Evolutionary conservation across 768 basidiomycete species (phyloP), one percentile per base, ranked within the genome.

Genomic region (Mrakia hoshinonis): DNA sequence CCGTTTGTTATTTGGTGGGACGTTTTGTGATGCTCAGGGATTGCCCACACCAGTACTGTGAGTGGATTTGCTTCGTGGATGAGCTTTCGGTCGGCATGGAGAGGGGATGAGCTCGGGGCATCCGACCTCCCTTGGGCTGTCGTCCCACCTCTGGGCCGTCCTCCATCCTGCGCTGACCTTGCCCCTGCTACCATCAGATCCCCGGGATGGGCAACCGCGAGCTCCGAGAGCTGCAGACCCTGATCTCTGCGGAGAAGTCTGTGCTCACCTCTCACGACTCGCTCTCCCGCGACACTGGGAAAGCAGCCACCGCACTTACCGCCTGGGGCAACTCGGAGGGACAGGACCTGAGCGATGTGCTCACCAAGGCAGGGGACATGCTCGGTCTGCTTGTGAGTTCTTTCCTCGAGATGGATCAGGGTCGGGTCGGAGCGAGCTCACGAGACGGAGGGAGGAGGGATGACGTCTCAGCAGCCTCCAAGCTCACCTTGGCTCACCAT

Each of bases 241-340:
- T 95, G 74, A 97, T 97, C 69, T 88, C 86, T 2, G 85, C 89
- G 0, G 92, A 96, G 80, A 97, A 97, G 81, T 81, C 84, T 9
- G 87, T 94, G 10, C 82, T 94, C 38, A 80, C 83, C 15, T 36
- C 18, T 38, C 11, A 51, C 38, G 34, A 29, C 1, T 29, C 39
- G 2, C 47, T 48, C 36, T 31, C 48, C 0, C 24, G 24, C 5
- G 55, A 46, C 26, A 49, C 36, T 22, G 34, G 24, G 5, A 38
- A n/a, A 20, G 48, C 49, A 4, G 39, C 48, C 62, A 58, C 52
- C 52, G 67, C 66, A 61, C 65, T 68, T 47, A 24, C 49, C 2
- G 51, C 49, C 2, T 73, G 47, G 51, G 68, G 89, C 87, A 39
- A 74, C 89, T 51, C 87, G 87, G 76, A 87, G 54, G 72, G 72